Evolutionary conservation across 169 alveolate species (phyloP), one percentile per base, ranked within the genome.

Genomic region (Eimeria brunetti): DNA sequence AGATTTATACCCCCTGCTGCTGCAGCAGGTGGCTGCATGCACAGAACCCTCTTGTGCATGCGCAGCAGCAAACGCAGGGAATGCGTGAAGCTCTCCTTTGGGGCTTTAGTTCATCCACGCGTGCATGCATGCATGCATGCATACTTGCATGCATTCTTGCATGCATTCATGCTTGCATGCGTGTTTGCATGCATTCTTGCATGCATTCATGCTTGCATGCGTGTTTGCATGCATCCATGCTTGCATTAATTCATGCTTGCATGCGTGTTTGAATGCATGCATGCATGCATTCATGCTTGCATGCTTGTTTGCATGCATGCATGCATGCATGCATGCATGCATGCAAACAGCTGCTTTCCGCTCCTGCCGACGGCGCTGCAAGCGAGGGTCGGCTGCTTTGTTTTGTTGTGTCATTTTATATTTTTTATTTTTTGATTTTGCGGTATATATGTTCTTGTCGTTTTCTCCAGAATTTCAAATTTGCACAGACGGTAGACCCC

Each of bases 1-100:
- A 12, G 95, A 91, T 85, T 51, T 91, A n/a, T 91, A 91, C 56
- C 95, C 95, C 1, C 64, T 30, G 0, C 85, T 91, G 27, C 30
- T 91, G 51, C 71, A 62, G 49, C 91, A 12, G 16, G 90, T 83
- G 6, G 24, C 90, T n/a, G 64, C 58, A 33, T 83, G 90, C 90
- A 51, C 58, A 22, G 90, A 49, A 11, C 62, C 88, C 41, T 83
- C 56, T 83, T 83, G 90, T 38, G 56, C 73, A n/a, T 83, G 90
- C 90, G 33, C 7, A 69, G 49, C 78, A 33, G 78, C 14, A 69
- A 33, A 33, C n/a, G n/a, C n/a, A 9, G 49, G 49, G 49, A 69
- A n/a, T 30, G 11, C 6, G 14, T 69, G 24, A 33, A 69, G 12
- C 73, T 1, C 3, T 6, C 3, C 38, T 11, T 5, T 33, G 44